Evolutionary conservation across 306 rosid genomes (phyloP), one percentile per base, ranked within the genome.

Genomic region (Citrullus mucosospermus): DNA sequence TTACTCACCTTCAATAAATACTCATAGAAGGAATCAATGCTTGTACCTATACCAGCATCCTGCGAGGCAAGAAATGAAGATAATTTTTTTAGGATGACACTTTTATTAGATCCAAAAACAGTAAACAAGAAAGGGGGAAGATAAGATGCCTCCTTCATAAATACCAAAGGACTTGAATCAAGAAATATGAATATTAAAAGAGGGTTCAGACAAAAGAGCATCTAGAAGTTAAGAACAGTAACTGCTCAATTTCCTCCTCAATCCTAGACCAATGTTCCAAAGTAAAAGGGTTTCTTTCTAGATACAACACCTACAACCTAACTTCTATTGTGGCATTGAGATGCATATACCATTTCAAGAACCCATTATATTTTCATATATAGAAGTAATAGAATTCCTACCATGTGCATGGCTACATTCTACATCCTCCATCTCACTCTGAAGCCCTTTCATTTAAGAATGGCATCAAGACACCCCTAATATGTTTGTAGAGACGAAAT

Each of bases 1-100:
- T 65, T 71, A 87, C 97, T 81, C 63, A 94, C 98, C 98, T 94
- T 94, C 66, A 94, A 87, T 43, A 94, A 88, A 78, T 90, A 94
- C 90, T 94, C 97, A 75, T 94, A 94, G 87, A 94, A 94, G 80
- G 98, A 94, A 86, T 94, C 98, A 32, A 94, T 94, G 75, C 98
- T 94, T 78, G 98, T 92, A 87, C 98, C 98, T 79, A 94, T 90
- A 80, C 98, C 98, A 68, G 98, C 97, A 88, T 94, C 98, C 98
- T 94, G 91, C 84, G 85, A 77, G 80, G 58, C 67, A 86, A 30
- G 43, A 82, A 78, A 78, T 86, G 78, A 78, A 84, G 75, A 16
- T 50, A 15, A 1, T 13, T 6, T 43, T 43, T 43, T 67, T 67
- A 6, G 55, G 76, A 13, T 43, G 6, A 69, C n/a, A 43, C n/a